phyloP scores from a whole-genome alignment of 2,329 filamentous ascomycete genomes.

The Daldinia sp. region DNA sequence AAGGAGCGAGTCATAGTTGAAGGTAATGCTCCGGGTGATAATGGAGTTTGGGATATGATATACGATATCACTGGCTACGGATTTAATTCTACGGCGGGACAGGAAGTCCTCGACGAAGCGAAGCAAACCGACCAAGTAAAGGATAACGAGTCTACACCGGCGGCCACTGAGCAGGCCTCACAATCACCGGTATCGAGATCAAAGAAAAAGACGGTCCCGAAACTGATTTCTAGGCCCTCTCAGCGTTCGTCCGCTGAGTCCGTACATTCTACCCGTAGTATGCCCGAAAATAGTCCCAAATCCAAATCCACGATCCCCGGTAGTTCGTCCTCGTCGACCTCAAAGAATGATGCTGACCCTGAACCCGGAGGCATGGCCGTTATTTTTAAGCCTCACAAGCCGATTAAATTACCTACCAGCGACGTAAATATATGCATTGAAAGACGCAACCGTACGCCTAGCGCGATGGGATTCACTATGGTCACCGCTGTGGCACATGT shows the following conservation, averaged over 20 bases:
- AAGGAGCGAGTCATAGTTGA: conserved; percentile 76
- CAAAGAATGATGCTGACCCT: conserved; percentile 48
- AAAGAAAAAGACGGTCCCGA: conserved; percentile 31
- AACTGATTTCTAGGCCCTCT: conserved; percentile 35
- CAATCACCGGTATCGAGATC: conserved; percentile 20
- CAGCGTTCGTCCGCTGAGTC: conserved; percentile 23
- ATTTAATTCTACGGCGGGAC: conserved; percentile 38
- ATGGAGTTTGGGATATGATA: conserved; percentile 59
- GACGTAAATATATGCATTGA: conserved; percentile 94
- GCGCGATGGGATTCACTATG: conserved; percentile 83
- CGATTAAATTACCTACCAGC: conserved; percentile 77
- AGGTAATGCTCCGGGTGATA: conserved; percentile 59
- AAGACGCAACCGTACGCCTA: conserved; percentile 79
- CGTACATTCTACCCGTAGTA: conserved; percentile 5
- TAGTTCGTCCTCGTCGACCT: conserved; percentile 32
- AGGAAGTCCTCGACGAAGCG: conserved; percentile 51
- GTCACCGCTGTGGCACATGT: conserved; percentile 93
- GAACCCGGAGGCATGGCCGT: conserved; percentile 74
- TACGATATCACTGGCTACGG: conserved; percentile 60
- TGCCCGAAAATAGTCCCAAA: conserved; percentile 9
- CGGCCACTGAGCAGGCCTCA: conserved; percentile 22
- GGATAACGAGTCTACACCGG: conserved; percentile 8
- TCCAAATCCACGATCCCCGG: conserved; percentile 22
- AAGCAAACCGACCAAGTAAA: conserved; percentile 34
- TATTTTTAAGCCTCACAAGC: conserved; percentile 75